A percentile compares a stretch with the other conserved stretches of the same genome.
These are phyloP conservation scores for Phytophthora megakarya DNA, from an alignment of 352 stramenopile genomes.

Conservation along the genomic window DNA sequence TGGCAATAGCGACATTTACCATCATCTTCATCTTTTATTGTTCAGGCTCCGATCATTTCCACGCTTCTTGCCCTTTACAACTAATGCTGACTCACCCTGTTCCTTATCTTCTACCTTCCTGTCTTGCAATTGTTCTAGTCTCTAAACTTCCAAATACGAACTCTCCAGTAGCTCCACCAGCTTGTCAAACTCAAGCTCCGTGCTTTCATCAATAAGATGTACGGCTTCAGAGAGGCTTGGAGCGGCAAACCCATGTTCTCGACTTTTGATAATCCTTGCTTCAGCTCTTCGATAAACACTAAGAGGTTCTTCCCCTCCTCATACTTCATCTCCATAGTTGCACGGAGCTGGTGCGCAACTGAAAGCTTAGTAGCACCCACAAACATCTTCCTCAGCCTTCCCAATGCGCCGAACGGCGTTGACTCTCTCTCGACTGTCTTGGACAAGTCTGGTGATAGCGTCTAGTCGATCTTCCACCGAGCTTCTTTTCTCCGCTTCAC, in stretches of 20 bases:
- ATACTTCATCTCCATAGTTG: slow-evolving; percentile 3
- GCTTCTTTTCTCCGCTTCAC: too few relatives aligned
- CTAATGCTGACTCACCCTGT: background rate
- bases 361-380: too few relatives aligned
- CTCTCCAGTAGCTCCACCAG: too few relatives aligned
- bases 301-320: background rate
- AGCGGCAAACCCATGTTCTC: slow-evolving; percentile 8
- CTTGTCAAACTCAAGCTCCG: slow-evolving; percentile 1
- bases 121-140: background rate
- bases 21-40: background rate
- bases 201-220: slow-evolving; percentile 11
- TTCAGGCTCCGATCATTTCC: background rate
- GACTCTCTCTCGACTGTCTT: too few relatives aligned
- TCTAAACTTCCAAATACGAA: slow-evolving; percentile 7
- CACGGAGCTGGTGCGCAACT: slow-evolving; percentile 4
- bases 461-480: background rate
- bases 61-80: background rate
- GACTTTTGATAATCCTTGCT: background rate
- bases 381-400: too few relatives aligned
- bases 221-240: background rate
- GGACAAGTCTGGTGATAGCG: background rate
- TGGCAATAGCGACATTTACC: slow-evolving; percentile 1
- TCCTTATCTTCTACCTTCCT: background rate
- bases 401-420: too few relatives aligned
- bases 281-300: slow-evolving; percentile 1